phyloP scores from a whole-genome alignment of 495 filamentous ascomycete genomes.

The Aspergillus hancockii region DNA sequence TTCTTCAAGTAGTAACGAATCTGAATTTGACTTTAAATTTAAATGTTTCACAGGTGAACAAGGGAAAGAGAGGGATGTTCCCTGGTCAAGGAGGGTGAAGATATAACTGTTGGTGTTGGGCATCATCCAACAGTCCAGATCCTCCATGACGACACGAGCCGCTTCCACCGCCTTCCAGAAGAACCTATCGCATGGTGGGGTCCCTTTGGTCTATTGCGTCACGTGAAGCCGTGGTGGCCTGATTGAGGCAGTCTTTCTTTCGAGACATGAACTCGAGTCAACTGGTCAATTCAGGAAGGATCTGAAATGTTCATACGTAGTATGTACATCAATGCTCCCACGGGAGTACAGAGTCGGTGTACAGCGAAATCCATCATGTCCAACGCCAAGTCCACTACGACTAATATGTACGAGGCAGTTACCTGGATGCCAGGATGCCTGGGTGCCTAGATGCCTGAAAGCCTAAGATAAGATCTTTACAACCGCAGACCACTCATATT shows the following conservation, averaged over 20 bases:
- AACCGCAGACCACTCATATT: background rate
- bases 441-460: background rate
- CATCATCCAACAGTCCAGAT: conserved; percentile 23
- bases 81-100: conserved; percentile 10
- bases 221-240: background rate
- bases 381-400: too few relatives aligned
- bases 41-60: background rate
- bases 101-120: conserved; percentile 28
- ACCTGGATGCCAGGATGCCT: background rate
- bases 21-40: background rate
- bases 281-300: background rate
- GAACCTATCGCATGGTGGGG: conserved; percentile 8
- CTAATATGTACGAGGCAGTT: too few relatives aligned
- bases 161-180: conserved; percentile 50
- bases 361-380: too few relatives aligned
- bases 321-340: too few relatives aligned
- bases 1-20: conserved; percentile 6
- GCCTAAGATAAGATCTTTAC: background rate
- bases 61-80: background rate
- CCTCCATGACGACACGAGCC: conserved; percentile 34
- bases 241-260: too few relatives aligned
- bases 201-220: background rate
- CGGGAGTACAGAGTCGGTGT: too few relatives aligned
- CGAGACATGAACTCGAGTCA: background rate
- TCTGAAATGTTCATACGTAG: background rate